Conservation (phyloP, 306 rosid species). For the Quercus parvula region DNA sequence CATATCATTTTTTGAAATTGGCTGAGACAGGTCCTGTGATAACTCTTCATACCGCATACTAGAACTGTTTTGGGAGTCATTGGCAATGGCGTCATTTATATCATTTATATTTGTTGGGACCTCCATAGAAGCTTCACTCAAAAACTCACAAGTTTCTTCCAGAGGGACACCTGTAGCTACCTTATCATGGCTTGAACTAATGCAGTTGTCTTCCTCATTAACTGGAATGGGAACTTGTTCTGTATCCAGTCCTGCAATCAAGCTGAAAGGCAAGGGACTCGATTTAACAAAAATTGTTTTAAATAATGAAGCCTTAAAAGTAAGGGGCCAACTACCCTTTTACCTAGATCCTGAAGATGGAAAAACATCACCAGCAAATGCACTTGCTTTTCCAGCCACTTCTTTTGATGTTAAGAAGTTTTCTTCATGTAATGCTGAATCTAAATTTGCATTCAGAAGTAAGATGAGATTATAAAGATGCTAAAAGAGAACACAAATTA, state of each 20-base stretch:
- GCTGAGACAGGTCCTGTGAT: slow-evolving; percentile 39
- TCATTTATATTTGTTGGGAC: slow-evolving; percentile 44
- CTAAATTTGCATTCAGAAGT: slow-evolving; percentile 34
- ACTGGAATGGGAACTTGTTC: slow-evolving; percentile 31
- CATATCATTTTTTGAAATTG: slow-evolving; percentile 23
- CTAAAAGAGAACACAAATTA: slow-evolving; percentile 5
- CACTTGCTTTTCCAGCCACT: slow-evolving; percentile 33
- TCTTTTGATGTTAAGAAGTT: slow-evolving; percentile 32
- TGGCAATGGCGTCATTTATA: slow-evolving; percentile 24
- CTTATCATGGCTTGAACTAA: slow-evolving; percentile 31
- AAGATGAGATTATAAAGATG: slow-evolving; percentile 2
- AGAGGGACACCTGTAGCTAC: slow-evolving; percentile 22
- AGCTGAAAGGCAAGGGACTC: slow-evolving; percentile 45
- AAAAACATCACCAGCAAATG: slow-evolving; percentile 46
- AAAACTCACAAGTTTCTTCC: slow-evolving; percentile 39
- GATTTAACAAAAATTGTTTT: not conserved
- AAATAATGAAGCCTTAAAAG: not conserved
- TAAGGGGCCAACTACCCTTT: slow-evolving; percentile 13
- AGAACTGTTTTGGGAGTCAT: slow-evolving; percentile 53
- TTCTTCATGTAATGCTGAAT: slow-evolving; percentile 34
- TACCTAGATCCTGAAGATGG: slow-evolving; percentile 46
- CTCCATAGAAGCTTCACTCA: slow-evolving; percentile 43
- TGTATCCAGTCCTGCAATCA: slow-evolving; percentile 24
- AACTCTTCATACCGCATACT: slow-evolving; percentile 37
- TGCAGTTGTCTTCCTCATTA: slow-evolving; percentile 24